These are phyloP conservation scores for Emmonsiellopsis sp. DNA, from an alignment of 2,329 filamentous ascomycete species.

Conservation along the genomic window DNA sequence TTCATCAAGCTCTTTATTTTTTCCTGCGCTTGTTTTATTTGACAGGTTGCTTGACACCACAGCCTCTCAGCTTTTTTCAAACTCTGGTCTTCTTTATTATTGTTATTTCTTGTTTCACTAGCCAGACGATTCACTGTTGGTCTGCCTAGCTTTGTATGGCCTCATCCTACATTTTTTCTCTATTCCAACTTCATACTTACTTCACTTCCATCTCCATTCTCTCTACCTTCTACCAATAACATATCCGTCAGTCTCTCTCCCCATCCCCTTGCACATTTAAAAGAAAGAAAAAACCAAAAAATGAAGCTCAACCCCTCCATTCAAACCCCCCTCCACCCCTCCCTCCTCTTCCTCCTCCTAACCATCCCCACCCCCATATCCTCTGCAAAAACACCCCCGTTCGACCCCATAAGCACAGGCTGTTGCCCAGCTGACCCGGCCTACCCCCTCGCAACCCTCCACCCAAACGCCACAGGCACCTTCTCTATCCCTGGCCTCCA, in stretches of 20 bases:
- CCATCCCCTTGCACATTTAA: neutral
- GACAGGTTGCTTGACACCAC: too few relatives aligned
- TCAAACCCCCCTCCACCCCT: neutral
- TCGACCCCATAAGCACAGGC: neutral
- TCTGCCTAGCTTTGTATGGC: neutral
- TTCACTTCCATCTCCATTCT: neutral
- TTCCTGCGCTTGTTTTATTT: too few relatives aligned
- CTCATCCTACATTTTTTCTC: neutral
- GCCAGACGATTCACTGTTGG: too few relatives aligned
- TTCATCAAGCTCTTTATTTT: too few relatives aligned
- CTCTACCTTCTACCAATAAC: neutral
- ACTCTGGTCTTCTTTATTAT: too few relatives aligned
- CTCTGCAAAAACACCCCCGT: neutral
- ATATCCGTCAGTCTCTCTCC: neutral
- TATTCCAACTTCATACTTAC: too few relatives aligned
- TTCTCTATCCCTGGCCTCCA: neutral
- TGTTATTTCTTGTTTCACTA: too few relatives aligned
- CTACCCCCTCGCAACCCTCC: neutral
- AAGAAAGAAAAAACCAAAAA: neutral
- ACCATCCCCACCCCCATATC: neutral
- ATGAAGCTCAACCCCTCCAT: neutral
- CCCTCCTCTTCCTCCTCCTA: neutral
- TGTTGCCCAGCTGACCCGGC: neutral
- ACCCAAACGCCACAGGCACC: neutral
- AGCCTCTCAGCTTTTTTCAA: too few relatives aligned